Base-by-base conservation (phyloP, 495 filamentous ascomycete genomes). In the Apodospora peruviana region DNA sequence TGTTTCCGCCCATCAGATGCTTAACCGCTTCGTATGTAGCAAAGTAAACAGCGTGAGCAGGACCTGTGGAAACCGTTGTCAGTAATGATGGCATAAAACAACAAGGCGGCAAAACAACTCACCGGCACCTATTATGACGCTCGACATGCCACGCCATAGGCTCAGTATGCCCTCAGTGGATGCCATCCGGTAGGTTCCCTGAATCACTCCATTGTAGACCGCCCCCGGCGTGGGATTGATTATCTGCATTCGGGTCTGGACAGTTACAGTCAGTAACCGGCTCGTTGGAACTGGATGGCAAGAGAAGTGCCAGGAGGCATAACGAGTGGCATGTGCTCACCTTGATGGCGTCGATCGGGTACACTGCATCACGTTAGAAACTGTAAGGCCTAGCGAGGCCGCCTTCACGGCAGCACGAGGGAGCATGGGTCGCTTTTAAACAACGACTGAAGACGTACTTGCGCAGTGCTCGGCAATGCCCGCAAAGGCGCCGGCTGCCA, bases 11-110 rank as follows among this genome's bases (percentile, higher is more conserved):
- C 72, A 95, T 90, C 32, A 90, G 62, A 50, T 97, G 90, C 75
- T 99, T 97, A 50, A 97, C 93, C 16, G 86, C 80, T 73, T 99
- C 93, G 61, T 97, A 99, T 45, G 93, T 96, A 37, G 88, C 90
- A 65, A 99, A 99, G 66, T 99, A 97, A 39, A 97, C 89, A 17
- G 93, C 93, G 61, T 99, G 93, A 40, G 93, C 93, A 51, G 93
- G 93, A 53, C 91, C 93, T 96, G 46, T 47, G 52, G 42, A 61
- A 65, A 52, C 48, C 63, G 52, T 50, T 53, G 24, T 18, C 39
- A 22, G 39, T 18, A 8, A 10, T 59, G 43, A 47, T 12, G 29
- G 20, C 20, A 25, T 35, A 45, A 43, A 17, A 40, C n/a, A 56
- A 35, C 51, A 48, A 42, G 20, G 20, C 22, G 47, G 36, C 22